Percentiles rank a stretch among this genome's conserved stretches.
These are phyloP conservation scores for Fusarium sp. DNA, from an alignment of 2,329 filamentous ascomycete genomes.

Conservation along the genomic window DNA sequence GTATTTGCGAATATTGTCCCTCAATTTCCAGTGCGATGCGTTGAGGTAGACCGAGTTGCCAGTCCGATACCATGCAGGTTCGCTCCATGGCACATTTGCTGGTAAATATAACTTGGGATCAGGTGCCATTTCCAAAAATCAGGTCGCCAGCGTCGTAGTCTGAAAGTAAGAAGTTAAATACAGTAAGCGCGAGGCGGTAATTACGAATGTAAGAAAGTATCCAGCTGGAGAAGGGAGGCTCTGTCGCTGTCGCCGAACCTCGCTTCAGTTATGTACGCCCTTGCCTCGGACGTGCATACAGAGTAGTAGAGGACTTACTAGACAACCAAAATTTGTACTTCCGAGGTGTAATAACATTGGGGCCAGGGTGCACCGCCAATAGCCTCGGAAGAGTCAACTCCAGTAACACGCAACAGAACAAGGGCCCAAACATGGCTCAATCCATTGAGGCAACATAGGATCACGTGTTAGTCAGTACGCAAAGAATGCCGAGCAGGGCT, in stretches of 20 bases:
- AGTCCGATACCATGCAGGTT: neutral
- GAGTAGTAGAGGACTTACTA: neutral
- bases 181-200: fast-evolving
- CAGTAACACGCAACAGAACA: neutral
- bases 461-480: neutral
- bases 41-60: neutral
- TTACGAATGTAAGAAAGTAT: no score
- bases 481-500: neutral
- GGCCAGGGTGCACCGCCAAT: neutral
- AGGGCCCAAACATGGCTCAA: neutral
- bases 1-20: neutral
- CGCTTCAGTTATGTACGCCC: neutral
- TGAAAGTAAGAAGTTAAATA: no score
- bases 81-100: neutral
- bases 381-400: neutral
- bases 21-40: neutral
- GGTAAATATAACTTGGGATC: neutral
- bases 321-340: neutral
- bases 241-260: no score
- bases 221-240: no score
- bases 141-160: neutral
- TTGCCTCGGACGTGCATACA: fast-evolving
- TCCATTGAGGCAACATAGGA: neutral
- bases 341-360: neutral
- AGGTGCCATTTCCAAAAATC: neutral